These are phyloP conservation scores for Datisca glomerata DNA, from an alignment of 306 rosid species.

Conservation along the genomic window DNA sequence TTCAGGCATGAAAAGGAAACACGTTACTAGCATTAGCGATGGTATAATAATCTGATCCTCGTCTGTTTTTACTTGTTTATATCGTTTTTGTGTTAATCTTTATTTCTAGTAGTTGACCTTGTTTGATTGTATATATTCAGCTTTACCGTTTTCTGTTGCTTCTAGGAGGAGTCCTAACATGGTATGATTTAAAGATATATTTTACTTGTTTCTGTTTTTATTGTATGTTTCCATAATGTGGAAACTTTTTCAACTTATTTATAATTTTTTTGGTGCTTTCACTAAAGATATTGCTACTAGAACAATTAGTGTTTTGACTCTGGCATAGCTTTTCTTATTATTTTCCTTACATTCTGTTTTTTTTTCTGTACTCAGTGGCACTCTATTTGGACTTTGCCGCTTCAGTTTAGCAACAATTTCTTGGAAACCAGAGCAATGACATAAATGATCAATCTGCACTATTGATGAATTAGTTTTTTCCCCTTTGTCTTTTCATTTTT, in stretches of 20 bases:
- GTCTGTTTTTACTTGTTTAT: no score
- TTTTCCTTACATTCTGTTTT: no score
- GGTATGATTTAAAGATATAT: slow-evolving; percentile 39
- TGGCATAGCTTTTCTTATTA: no score
- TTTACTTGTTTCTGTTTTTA: not conserved
- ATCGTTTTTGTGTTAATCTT: no score
- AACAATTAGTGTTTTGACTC: no score
- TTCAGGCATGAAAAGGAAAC: slow-evolving; percentile 66
- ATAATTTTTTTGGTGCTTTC: not conserved
- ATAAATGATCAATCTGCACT: slow-evolving; percentile 41
- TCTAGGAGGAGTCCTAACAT: slow-evolving; percentile 59
- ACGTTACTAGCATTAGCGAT: slow-evolving; percentile 75
- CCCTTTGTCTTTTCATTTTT: not conserved
- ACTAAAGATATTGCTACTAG: no score
- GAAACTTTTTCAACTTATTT: no score
- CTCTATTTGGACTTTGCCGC: slow-evolving; percentile 78
- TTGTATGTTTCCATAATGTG: no score
- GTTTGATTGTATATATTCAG: slow-evolving; percentile 34
- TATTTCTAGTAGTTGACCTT: not conserved
- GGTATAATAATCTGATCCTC: slow-evolving; percentile 36
- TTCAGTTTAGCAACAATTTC: slow-evolving; percentile 62
- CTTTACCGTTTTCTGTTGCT: slow-evolving; percentile 72
- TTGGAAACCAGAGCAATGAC: slow-evolving; percentile 82
- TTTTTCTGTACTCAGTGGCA: slow-evolving; percentile 37
- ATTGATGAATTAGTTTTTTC: not conserved